Conservation (phyloP, 1,139 yeast genomes). For the Yamadazyma kanchanaburiensis region DNA sequence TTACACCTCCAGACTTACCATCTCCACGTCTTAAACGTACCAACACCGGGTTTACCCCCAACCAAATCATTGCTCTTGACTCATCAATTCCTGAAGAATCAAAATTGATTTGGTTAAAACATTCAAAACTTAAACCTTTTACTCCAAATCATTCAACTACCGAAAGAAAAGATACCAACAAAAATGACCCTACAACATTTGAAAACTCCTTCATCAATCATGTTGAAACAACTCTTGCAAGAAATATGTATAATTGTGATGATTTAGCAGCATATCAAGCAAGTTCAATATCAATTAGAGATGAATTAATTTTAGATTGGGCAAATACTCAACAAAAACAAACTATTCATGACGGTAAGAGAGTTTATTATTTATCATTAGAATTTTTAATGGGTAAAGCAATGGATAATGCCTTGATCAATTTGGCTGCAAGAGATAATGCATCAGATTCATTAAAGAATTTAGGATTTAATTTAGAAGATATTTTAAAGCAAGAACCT, state of each 20-base stretch:
- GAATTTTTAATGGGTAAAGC: conserved; percentile 97
- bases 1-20: conserved; percentile 41
- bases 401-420: conserved; percentile 88
- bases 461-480: conserved; percentile 86
- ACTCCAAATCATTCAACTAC: conserved; percentile 16
- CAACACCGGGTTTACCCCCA: conserved; percentile 87
- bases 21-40: conserved; percentile 59
- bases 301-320: conserved; percentile 83
- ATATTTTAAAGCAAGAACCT: conserved; percentile 79
- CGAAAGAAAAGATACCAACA: conserved; percentile 8
- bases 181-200: conserved; percentile 47
- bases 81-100: conserved; percentile 77
- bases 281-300: conserved; percentile 74
- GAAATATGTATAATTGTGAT: conserved; percentile 90
- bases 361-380: conserved; percentile 82
- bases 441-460: conserved; percentile 60
- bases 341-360: conserved; percentile 78
- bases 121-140: conserved; percentile 36
- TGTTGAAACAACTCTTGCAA: conserved; percentile 85
- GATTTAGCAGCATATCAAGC: conserved; percentile 92
- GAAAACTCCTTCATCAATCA: conserved; percentile 74
- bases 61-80: conserved; percentile 81
- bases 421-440: conserved; percentile 53
- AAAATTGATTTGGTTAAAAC: conserved; percentile 73
- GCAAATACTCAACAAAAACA: conserved; percentile 90